phyloP scores from a whole-genome alignment of 2,329 filamentous ascomycete species.

The Pseudogymnoascus sp. region DNA sequence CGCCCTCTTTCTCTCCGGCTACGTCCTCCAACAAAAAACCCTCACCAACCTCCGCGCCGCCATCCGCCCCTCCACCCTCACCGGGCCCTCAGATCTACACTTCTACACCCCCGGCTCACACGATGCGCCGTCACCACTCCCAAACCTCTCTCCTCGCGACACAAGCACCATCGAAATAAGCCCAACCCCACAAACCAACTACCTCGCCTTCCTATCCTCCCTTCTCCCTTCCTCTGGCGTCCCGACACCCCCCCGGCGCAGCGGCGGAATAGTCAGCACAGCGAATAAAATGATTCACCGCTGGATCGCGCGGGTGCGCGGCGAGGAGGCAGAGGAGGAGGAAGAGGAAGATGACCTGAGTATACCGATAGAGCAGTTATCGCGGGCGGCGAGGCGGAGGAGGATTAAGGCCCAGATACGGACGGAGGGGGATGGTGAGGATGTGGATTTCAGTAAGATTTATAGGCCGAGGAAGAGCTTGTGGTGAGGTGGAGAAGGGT shows the following conservation, averaged over 20 bases:
- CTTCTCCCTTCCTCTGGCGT: background rate
- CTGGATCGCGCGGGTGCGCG: background rate
- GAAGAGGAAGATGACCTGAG: background rate
- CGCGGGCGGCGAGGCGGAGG: background rate
- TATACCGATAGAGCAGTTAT: background rate
- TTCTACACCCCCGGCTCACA: conserved; percentile 42
- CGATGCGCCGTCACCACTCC: background rate
- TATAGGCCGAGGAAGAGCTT: conserved; percentile 9
- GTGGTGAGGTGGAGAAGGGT: background rate
- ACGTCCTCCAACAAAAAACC: conserved; percentile 79
- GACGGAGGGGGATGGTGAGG: background rate
- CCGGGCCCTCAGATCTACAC: conserved; percentile 68
- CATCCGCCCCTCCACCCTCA: conserved; percentile 43
- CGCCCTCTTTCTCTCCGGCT: conserved; percentile 80
- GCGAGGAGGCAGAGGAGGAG: background rate
- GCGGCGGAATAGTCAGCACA: background rate
- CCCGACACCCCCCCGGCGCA: background rate
- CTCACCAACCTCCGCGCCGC: conserved; percentile 68
- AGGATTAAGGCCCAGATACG: conserved; percentile 5
- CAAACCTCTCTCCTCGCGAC: conserved; percentile 25
- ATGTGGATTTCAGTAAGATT: background rate
- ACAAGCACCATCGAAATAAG: conserved; percentile 35
- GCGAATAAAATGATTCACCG: background rate
- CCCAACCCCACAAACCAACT: conserved; percentile 34
- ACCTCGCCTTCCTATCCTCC: background rate